A percentile compares a stretch with the other conserved stretches of the same genome.
Conservation (phyloP, 2,329 filamentous ascomycete species). For the Cladosporium oxysporum region DNA sequence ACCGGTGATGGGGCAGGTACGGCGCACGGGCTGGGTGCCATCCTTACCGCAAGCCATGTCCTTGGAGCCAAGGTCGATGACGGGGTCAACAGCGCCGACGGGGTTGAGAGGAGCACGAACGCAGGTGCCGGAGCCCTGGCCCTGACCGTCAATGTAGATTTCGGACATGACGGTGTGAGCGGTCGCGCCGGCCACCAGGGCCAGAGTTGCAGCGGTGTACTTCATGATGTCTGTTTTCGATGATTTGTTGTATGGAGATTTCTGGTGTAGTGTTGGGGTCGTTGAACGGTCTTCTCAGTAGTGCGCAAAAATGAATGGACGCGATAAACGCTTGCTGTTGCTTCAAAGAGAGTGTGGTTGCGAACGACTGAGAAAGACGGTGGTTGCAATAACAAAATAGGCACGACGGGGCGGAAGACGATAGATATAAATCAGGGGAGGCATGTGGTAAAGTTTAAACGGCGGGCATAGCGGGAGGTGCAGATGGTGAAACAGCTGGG, state of each 20-base stretch:
- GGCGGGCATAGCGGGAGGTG: constrained; percentile 6
- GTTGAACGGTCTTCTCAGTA: constrained; percentile 3
- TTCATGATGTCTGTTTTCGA: constrained; percentile 21
- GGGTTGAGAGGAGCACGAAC: constrained; percentile 65
- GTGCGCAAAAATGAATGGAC: constrained; percentile 18
- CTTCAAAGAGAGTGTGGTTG: constrained; percentile 18
- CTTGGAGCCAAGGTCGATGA: constrained; percentile 57
- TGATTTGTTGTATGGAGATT: background rate
- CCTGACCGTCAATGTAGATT: constrained; percentile 58
- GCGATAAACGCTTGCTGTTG: constrained; percentile 14
- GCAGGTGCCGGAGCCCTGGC: constrained; percentile 68
- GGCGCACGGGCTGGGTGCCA: constrained; percentile 51
- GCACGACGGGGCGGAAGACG: background rate
- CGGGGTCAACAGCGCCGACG: constrained; percentile 57
- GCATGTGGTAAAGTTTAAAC: background rate
- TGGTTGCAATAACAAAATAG: background rate
- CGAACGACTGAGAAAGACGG: constrained; percentile 15
- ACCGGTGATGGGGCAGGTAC: constrained; percentile 49
- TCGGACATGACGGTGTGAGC: constrained; percentile 65
- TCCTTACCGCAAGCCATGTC: constrained; percentile 68
- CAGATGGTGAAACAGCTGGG: constrained; percentile 19
- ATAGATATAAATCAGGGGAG: constrained; percentile 18
- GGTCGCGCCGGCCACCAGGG: constrained; percentile 24
- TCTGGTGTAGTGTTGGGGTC: background rate
- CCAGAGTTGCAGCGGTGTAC: constrained; percentile 21